Base-by-base conservation (phyloP, 257 asterid species). In the Galeopsis tetrahit region DNA sequence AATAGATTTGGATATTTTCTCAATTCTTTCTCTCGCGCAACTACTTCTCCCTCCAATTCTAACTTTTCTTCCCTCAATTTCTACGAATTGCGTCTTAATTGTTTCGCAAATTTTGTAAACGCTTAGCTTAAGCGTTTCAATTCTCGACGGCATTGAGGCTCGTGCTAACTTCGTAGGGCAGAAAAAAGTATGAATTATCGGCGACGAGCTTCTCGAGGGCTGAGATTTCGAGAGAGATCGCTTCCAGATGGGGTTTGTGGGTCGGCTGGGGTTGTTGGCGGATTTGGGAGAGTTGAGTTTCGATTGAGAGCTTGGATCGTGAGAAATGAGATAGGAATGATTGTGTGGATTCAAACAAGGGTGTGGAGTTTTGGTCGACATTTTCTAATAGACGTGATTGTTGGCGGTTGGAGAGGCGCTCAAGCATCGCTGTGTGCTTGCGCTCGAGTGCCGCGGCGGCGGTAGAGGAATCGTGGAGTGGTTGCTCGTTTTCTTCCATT, bases 341-440 rank as follows among this genome's bases (percentile, higher is more conserved):
- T 55, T 82, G 85, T 8, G 89, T 82, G 63, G 96, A 82, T 69
- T 85, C 88, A 4, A 75, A 58, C 1, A 86, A 34, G 39, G 73
- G 35, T 4, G 78, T 10, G 14, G 86, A 73, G 59, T 59, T 55
- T 7, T 74, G 61, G 14, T 79, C 83, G 70, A 84, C 14, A 49
- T 90, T 85, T 10, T 57, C 83, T 5, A 85, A 14, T 17, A 61
- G 51, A 17, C 96, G 93, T 2, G 93, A 77, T 8, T 87, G 85
- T 77, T 89, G 96, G 69, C 88, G 95, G 74, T 88, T 81, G 21
- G 92, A 78, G 66, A 94, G 91, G 62, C 95, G 96, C 72, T 88
- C 96, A 31, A 91, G 75, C 98, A 94, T 91, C 36, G 90, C 93
- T 6, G 87, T 88, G 70, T 83, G 96, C 83, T 90, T 90, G 31